Conservation (phyloP, 345 rosid species). For the Tarenaya hassleriana region DNA sequence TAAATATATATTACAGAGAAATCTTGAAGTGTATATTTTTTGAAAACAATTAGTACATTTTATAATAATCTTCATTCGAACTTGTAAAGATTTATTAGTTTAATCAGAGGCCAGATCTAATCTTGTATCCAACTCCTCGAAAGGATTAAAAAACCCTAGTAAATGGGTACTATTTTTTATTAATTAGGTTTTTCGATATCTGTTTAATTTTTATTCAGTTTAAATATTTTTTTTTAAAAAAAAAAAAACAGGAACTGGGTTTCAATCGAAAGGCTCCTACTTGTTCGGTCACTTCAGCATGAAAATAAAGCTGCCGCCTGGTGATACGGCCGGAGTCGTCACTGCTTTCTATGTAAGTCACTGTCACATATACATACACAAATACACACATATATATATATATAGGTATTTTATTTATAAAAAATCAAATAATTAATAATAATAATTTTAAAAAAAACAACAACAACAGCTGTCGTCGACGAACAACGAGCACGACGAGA, state of each 20-base stretch:
- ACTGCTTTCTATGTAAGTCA: slow-evolving; percentile 72
- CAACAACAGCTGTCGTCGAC: slow-evolving; percentile 66
- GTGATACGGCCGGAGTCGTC: slow-evolving; percentile 84
- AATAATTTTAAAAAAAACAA: not conserved
- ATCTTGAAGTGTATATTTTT: too few species aligned
- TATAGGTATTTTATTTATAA: not conserved
- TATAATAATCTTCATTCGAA: too few species aligned
- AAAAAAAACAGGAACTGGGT: slow-evolving; percentile 57
- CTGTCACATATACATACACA: not conserved
- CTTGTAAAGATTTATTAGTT: too few species aligned
- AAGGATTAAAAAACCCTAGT: too few species aligned
- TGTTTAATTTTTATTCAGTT: not conserved
- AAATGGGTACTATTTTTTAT: not conserved
- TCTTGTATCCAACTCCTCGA: too few species aligned
- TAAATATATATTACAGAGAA: too few species aligned
- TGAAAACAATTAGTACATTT: too few species aligned
- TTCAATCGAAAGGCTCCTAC: slow-evolving; percentile 78
- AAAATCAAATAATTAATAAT: not conserved
- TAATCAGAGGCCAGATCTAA: too few species aligned
- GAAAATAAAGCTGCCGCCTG: slow-evolving; percentile 74
- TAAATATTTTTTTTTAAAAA: slow-evolving; percentile 7
- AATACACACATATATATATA: not conserved
- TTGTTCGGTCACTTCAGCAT: slow-evolving; percentile 79
- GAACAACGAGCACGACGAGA: slow-evolving; percentile 79
- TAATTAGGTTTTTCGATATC: not conserved